Conservation (phyloP, 352 stramenopile genomes). For the Pythium oligandrum region DNA sequence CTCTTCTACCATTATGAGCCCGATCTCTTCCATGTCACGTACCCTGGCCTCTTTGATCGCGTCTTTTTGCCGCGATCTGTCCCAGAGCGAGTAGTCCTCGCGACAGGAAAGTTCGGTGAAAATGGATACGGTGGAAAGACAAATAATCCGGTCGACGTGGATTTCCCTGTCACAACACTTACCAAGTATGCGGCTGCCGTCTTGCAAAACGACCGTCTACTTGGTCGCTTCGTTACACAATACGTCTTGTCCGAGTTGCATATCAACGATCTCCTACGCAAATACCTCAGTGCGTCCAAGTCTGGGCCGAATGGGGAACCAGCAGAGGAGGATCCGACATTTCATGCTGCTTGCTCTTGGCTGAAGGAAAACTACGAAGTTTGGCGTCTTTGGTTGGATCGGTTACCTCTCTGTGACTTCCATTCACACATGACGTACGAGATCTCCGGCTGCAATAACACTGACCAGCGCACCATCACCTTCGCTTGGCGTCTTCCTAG, state of each 20-base stretch:
- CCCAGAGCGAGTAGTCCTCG: conserved; percentile 12
- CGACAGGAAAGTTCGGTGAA: conserved; percentile 40
- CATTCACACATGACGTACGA: background rate
- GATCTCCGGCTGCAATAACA: background rate
- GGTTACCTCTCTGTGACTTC: background rate
- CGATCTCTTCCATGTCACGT: conserved; percentile 32
- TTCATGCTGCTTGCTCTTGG: conserved; percentile 32
- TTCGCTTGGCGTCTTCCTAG: background rate
- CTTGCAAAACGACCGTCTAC: conserved; percentile 7
- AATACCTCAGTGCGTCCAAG: conserved; percentile 3
- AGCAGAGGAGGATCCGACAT: conserved; percentile 16
- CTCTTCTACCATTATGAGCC: conserved; percentile 54
- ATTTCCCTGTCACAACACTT: conserved; percentile 32
- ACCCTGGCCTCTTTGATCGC: conserved; percentile 25
- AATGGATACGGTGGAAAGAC: conserved; percentile 37
- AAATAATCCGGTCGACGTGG: conserved; percentile 30
- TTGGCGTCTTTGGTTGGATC: background rate
- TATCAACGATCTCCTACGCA: conserved; percentile 14
- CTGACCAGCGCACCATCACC: background rate
- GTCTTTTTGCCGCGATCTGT: conserved; percentile 32
- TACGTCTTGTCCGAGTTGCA: conserved; percentile 11
- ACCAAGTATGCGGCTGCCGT: conserved; percentile 28
- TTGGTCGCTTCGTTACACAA: conserved; percentile 4
- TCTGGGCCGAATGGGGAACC: background rate
- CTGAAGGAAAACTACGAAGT: background rate